Evolutionary conservation across 73 alveolate genomes (phyloP).

Genomic region (Paramecium sexaurelia): DNA sequence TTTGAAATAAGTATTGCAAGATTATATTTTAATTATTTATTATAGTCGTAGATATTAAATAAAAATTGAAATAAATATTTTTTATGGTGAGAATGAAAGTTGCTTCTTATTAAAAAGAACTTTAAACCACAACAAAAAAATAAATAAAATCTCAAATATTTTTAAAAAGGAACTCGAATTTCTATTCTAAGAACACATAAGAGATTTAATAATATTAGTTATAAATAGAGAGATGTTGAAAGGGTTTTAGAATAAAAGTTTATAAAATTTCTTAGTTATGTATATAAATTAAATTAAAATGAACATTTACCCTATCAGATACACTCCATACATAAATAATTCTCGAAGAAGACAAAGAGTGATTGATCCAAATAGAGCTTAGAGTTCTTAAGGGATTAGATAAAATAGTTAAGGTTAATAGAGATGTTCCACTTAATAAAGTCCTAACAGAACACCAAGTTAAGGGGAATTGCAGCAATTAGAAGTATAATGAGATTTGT

Average conservation of each 20-base stretch:
- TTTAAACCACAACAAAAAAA: too few relatives aligned
- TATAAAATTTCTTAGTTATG: too few relatives aligned
- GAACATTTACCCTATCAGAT: not conserved
- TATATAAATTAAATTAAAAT: not conserved
- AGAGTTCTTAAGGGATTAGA: conserved; percentile 4
- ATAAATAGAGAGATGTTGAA: not conserved
- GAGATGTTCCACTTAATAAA: not conserved
- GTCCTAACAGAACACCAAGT: conserved; percentile 35
- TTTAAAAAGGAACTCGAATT: too few relatives aligned
- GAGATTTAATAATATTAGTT: too few relatives aligned
- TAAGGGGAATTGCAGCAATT: not conserved
- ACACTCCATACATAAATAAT: not conserved
- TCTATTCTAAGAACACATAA: too few relatives aligned
- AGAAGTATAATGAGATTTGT: conserved; percentile 6
- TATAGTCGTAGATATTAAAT: too few relatives aligned
- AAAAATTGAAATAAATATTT: too few relatives aligned
- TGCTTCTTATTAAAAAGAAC: too few relatives aligned
- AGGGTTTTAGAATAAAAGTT: not conserved
- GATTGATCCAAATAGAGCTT: not conserved
- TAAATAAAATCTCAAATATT: too few relatives aligned
- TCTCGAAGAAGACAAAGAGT: not conserved
- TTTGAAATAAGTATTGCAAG: too few relatives aligned
- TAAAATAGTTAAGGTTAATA: not conserved
- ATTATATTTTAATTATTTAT: too few relatives aligned
- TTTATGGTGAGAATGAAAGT: not conserved